Conservation (phyloP, 371 early-diverging fungal genomes). For the Funneliformis caledonium region DNA sequence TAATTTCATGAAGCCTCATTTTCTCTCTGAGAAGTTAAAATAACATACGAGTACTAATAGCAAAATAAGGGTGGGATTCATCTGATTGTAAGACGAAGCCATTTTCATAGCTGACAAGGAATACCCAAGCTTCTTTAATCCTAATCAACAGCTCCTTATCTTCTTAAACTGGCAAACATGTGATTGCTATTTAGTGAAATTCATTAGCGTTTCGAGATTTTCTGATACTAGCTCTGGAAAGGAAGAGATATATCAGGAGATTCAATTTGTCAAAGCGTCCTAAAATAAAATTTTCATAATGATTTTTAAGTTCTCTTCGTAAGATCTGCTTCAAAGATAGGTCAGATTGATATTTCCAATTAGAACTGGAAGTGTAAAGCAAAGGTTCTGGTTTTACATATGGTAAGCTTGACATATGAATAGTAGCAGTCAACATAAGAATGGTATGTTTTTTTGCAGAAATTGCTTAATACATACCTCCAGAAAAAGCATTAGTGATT, state of each 20-base stretch:
- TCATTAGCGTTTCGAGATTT: conserved; percentile 45
- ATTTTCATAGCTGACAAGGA: conserved; percentile 44
- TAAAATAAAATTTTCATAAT: conserved; percentile 22
- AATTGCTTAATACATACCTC: conserved; percentile 31
- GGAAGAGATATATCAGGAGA: conserved; percentile 19
- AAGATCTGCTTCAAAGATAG: conserved; percentile 5
- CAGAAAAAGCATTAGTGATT: conserved; percentile 26
- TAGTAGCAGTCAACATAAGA: not conserved
- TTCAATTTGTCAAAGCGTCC: not conserved
- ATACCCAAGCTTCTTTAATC: conserved; percentile 44
- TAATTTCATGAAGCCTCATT: not conserved
- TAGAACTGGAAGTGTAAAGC: not conserved
- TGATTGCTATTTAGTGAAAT: conserved; percentile 40
- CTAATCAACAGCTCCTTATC: conserved; percentile 39
- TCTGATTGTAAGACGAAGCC: not conserved
- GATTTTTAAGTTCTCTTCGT: conserved; percentile 3
- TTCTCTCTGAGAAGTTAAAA: conserved; percentile 32
- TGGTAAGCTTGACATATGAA: conserved; percentile 31
- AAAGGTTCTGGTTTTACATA: conserved; percentile 32
- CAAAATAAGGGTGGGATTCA: conserved; percentile 38
- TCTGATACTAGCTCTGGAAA: conserved; percentile 6
- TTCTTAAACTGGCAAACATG: conserved; percentile 34
- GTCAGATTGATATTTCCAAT: conserved; percentile 17
- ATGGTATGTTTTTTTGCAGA: not conserved
- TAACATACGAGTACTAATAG: conserved; percentile 28